These are phyloP conservation scores for Benincasa hispida DNA, from an alignment of 306 rosid genomes.

Conservation along the genomic window DNA sequence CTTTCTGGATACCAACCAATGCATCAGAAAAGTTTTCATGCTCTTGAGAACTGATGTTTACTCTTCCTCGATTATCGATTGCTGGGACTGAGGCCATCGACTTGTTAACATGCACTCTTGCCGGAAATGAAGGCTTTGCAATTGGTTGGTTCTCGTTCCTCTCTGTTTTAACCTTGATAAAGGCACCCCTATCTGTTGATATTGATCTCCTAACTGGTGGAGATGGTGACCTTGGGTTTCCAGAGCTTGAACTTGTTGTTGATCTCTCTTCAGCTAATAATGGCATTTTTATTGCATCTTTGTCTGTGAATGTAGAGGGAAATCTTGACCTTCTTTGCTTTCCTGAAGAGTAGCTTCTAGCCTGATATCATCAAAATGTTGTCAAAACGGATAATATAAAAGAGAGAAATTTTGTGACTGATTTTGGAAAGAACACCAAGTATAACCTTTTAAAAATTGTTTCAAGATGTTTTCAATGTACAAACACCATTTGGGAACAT, in stretches of 20 bases:
- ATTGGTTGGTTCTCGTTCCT: constrained; percentile 45
- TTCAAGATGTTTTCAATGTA: neutral
- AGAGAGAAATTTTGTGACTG: too few relatives aligned
- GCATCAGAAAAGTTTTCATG: constrained; percentile 35
- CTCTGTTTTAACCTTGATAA: constrained; percentile 42
- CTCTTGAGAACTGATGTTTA: constrained; percentile 30
- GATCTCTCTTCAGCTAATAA: constrained; percentile 47
- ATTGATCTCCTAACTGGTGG: constrained; percentile 78
- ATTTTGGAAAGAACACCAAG: neutral
- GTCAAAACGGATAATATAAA: neutral
- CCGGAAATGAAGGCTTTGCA: constrained; percentile 38
- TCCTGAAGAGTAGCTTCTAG: constrained; percentile 79
- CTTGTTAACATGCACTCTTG: constrained; percentile 49
- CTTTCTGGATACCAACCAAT: constrained; percentile 32
- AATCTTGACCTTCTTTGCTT: constrained; percentile 76
- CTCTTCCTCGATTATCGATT: constrained; percentile 12
- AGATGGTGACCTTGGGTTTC: constrained; percentile 65
- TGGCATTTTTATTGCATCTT: constrained; percentile 44
- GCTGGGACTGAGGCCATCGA: constrained; percentile 33
- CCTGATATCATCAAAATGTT: constrained; percentile 26
- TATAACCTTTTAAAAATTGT: neutral
- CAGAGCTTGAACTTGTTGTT: constrained; percentile 21
- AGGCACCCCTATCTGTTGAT: constrained; percentile 77
- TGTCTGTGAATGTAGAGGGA: constrained; percentile 50
- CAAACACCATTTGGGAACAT: neutral